Base-by-base conservation (phyloP, 192 early-diverging fungal species). In the Geranomyces michiganensis region DNA sequence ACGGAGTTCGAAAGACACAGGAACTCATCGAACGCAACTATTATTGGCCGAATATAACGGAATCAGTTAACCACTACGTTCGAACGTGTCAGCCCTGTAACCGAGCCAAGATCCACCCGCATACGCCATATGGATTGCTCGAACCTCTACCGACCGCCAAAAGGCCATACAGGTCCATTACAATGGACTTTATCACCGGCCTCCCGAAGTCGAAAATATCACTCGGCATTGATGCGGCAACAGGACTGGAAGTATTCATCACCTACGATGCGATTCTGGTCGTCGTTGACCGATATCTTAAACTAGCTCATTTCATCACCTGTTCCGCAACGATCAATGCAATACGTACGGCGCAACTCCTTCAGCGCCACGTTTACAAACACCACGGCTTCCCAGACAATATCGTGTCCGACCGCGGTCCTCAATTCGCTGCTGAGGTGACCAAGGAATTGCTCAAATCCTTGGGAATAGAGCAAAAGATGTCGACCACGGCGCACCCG, bases 311-410 rank as follows among this genome's bases (percentile, higher is more conserved):
- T 24, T 56, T 56, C 55, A 12, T 56, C 9, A 9, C 55, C 24
- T 56, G 55, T 24, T 24, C 14, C 13, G 24, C 12, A 24, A n/a
- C 55, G 12, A 24, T 10, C 9, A n/a, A 12, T 12, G 55, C 14
- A 10, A 24, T n/a, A 24, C 24, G 14, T 10, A 56, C 55, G 12
- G 55, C 55, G 14, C 14, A 56, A 12, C 24, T 56, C 14, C 14
- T 56, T 24, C 24, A 10, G 14, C 13, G 10, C 14, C 12, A 27
- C 68, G 33, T 70, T 69, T 14, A 70, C 33, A 9, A 32, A 8
- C 61, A 33, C 29, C 61, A 62, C 36, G 65, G 49, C 10, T 27
- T 67, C 33, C 65, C 47, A 63, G 33, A 67, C 44, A 36, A 30
- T 13, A 62, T 62, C 61, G 36, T 43, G 29, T 32, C 27, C 24